A percentile compares a stretch with the other conserved stretches of the same genome.
These are phyloP conservation scores for thale cress (Arabidopsis thaliana) DNA, from an alignment of 345 rosid species.

Conservation along the genomic window TAIR10.1 NC_003074.8:6574501-6575000, in stretches of 20 bases:
- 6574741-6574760: conserved; percentile 46
- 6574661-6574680: conserved; percentile 14
- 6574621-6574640: conserved; percentile 44
- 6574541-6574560: conserved; percentile 83
- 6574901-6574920: conserved; percentile 1
- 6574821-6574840: conserved; percentile 30
- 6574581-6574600: conserved; percentile 51
- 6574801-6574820: conserved; percentile 47
- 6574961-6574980: conserved; percentile 28
- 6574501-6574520: conserved; percentile 87
- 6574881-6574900: conserved; percentile 5
- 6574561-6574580: conserved; percentile 52
- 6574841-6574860: conserved; percentile 3
- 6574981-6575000: neutral
- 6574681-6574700: conserved; percentile 37
- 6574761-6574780: conserved; percentile 49
- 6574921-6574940: neutral
- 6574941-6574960: neutral
- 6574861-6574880: neutral
- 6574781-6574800: conserved; percentile 40
- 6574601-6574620: conserved; percentile 50
- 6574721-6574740: conserved; percentile 51
- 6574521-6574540: conserved; percentile 75
- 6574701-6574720: conserved; percentile 57
- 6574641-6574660: conserved; percentile 40